phyloP scores from a whole-genome alignment of 169 alveolate species.

The Cryptosporidium ryanae region DNA sequence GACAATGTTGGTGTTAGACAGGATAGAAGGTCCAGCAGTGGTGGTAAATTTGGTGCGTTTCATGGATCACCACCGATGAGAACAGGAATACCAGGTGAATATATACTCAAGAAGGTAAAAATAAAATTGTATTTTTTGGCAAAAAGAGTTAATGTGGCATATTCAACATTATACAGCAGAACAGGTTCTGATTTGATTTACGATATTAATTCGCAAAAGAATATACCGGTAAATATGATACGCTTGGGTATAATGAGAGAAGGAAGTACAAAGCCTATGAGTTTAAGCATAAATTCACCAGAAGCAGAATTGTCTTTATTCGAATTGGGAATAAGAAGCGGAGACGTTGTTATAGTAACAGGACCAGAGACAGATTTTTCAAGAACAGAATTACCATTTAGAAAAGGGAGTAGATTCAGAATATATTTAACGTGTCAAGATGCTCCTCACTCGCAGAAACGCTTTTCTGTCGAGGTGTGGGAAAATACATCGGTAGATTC shows the following conservation, averaged over 20 bases:
- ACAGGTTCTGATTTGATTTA: conserved; percentile 63
- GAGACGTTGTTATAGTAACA: conserved; percentile 66
- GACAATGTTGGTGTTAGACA: not conserved
- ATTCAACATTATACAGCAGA: conserved; percentile 48
- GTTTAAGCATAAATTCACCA: conserved; percentile 62
- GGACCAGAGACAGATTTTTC: conserved; percentile 70
- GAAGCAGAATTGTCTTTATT: conserved; percentile 60
- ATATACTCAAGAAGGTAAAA: conserved; percentile 50
- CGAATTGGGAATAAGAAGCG: conserved; percentile 59
- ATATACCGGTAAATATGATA: conserved; percentile 39
- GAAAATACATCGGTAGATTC: conserved; percentile 69
- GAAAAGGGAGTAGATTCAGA: conserved; percentile 55
- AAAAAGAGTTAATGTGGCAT: conserved; percentile 62
- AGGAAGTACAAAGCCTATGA: conserved; percentile 39
- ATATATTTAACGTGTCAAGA: conserved; percentile 57
- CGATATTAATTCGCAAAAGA: conserved; percentile 59
- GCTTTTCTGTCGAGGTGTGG: conserved; percentile 72
- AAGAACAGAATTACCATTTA: conserved; percentile 52
- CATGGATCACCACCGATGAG: not conserved
- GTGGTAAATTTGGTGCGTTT: not conserved
- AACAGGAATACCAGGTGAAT: conserved; percentile 63
- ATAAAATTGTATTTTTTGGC: conserved; percentile 54
- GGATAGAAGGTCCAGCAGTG: not conserved
- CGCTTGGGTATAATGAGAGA: conserved; percentile 50
- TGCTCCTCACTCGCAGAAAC: conserved; percentile 64